These are phyloP conservation scores for Plasmodium malariae DNA, from an alignment of 169 alveolate genomes.

Conservation along the genomic window DNA sequence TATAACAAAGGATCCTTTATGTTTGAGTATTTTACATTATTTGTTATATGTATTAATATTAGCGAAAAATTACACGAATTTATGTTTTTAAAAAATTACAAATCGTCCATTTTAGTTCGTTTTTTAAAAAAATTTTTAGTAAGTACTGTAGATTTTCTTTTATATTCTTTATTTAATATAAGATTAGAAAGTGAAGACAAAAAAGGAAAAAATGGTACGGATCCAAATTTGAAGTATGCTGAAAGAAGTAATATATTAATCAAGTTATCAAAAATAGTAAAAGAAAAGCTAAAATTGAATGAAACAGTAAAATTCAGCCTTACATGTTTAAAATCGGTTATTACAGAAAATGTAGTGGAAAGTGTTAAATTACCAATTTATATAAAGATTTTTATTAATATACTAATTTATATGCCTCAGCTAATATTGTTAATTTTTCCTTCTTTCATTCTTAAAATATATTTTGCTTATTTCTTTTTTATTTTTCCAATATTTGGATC, in stretches of 20 bases:
- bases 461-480: slow-evolving; percentile 59
- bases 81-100: slow-evolving; percentile 46
- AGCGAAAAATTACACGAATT: slow-evolving; percentile 67
- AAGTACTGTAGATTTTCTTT: slow-evolving; percentile 33
- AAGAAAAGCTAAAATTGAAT: slow-evolving; percentile 49
- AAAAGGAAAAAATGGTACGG: not conserved
- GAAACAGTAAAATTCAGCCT: slow-evolving; percentile 57
- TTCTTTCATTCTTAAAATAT: slow-evolving; percentile 53
- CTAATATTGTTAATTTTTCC: slow-evolving; percentile 50
- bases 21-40: slow-evolving; percentile 38
- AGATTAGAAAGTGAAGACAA: slow-evolving; percentile 51
- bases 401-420: slow-evolving; percentile 67
- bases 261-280: slow-evolving; percentile 22
- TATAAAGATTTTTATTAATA: slow-evolving; percentile 43
- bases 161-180: slow-evolving; percentile 47
- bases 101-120: slow-evolving; percentile 59
- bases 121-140: slow-evolving; percentile 40
- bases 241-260: slow-evolving; percentile 70
- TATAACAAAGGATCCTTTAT: slow-evolving; percentile 18
- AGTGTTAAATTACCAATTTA: slow-evolving; percentile 59
- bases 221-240: slow-evolving; percentile 4
- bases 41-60: slow-evolving; percentile 41
- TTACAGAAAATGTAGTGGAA: slow-evolving; percentile 57
- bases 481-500: slow-evolving; percentile 69
- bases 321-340: slow-evolving; percentile 54